These are phyloP conservation scores for Aquilaria agallochum DNA, from an alignment of 441 rosid genomes.

Conservation along the genomic window DNA sequence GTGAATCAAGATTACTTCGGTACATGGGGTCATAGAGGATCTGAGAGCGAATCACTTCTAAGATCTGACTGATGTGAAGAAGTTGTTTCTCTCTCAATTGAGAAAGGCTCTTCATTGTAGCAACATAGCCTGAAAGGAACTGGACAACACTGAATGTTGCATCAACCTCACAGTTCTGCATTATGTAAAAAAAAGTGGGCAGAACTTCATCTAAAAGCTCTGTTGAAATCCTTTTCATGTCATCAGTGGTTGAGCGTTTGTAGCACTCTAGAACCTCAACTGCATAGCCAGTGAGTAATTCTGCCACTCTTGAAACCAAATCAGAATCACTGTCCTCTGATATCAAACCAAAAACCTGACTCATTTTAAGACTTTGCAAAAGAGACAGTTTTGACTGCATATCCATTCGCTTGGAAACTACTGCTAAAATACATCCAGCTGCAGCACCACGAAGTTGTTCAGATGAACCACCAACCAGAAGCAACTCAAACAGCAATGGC, in stretches of 20 bases:
- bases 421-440: constrained; percentile 76
- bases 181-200: constrained; percentile 73
- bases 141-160: constrained; percentile 62
- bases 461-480: constrained; percentile 50
- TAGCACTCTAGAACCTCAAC: constrained; percentile 84
- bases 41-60: constrained; percentile 78
- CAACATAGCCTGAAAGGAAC: constrained; percentile 76
- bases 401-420: constrained; percentile 88
- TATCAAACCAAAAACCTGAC: constrained; percentile 59
- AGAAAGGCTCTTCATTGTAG: constrained; percentile 70
- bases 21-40: constrained; percentile 69
- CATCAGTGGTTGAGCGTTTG: constrained; percentile 58
- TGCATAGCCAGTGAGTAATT: constrained; percentile 79
- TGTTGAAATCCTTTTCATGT: constrained; percentile 44
- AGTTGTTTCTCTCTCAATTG: constrained; percentile 67
- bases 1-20: constrained; percentile 57
- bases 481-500: constrained; percentile 71
- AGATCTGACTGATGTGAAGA: constrained; percentile 60
- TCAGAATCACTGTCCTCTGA: constrained; percentile 65
- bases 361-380: constrained; percentile 63
- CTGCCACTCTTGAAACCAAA: constrained; percentile 51
- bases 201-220: constrained; percentile 83
- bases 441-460: constrained; percentile 83
- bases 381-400: constrained; percentile 59
- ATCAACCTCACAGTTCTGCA: constrained; percentile 75